phyloP scores from a whole-genome alignment of 345 rosid species.

The Murraya paniculata region DNA sequence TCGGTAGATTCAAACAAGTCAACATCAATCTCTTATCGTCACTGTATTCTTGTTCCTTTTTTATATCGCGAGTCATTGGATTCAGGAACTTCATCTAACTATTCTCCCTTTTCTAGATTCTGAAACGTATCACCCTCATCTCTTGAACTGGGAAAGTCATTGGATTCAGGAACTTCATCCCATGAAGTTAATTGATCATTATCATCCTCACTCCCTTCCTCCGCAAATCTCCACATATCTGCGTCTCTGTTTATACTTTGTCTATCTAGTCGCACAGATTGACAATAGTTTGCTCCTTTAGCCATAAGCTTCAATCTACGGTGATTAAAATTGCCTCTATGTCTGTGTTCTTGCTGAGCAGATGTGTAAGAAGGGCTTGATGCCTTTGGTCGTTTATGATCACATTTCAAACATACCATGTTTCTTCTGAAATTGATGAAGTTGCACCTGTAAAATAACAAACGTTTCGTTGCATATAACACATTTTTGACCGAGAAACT shows the following conservation, averaged over 20 bases:
- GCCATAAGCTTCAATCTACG: background rate
- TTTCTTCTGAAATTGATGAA: slow-evolving; percentile 82
- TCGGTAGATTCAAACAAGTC: slow-evolving; percentile 34
- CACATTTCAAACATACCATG: slow-evolving; percentile 79
- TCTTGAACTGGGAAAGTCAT: slow-evolving; percentile 60
- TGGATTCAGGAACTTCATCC: slow-evolving; percentile 25
- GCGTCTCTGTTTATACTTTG: slow-evolving; percentile 18
- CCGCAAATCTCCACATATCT: slow-evolving; percentile 52
- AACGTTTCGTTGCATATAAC: background rate
- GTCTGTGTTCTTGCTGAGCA: slow-evolving; percentile 12
- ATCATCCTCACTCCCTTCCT: slow-evolving; percentile 28
- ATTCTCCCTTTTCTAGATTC: slow-evolving; percentile 37
- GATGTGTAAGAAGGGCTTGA: slow-evolving; percentile 24
- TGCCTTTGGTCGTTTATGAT: slow-evolving; percentile 66
- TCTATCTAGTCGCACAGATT: slow-evolving; percentile 1
- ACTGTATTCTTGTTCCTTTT: slow-evolving; percentile 17
- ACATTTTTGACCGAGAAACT: background rate
- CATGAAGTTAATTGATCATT: slow-evolving; percentile 10
- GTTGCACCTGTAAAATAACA: slow-evolving; percentile 53
- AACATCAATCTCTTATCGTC: slow-evolving; percentile 21
- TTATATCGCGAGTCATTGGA: slow-evolving; percentile 51
- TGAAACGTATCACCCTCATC: slow-evolving; percentile 53
- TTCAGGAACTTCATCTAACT: too few relatives aligned
- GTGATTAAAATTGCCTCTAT: background rate
- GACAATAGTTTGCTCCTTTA: background rate